Evolutionary conservation across 176 grass and related monocot genomes (phyloP).

Genomic region (Bolboschoenus planiculmis): DNA sequence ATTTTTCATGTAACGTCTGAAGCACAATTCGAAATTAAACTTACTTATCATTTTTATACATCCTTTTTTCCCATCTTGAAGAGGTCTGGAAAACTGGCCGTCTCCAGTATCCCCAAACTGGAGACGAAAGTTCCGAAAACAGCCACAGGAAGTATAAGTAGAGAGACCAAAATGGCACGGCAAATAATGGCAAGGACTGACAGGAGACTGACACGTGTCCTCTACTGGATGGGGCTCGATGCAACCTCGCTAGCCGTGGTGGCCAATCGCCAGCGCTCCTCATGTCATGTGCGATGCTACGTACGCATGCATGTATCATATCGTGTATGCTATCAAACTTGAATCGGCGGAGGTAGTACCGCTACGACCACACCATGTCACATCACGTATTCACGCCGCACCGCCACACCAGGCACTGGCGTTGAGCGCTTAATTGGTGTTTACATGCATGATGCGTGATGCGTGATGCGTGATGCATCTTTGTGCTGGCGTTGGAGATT

Average conservation of each 20-base stretch:
- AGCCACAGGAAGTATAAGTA: neutral
- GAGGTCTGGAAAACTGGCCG: neutral
- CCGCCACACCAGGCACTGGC: too few relatives aligned
- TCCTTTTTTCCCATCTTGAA: neutral
- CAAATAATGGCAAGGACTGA: neutral
- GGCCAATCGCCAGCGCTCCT: too few relatives aligned
- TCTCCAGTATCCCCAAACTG: neutral
- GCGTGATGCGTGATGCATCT: too few relatives aligned
- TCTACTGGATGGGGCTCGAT: neutral
- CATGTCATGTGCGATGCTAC: too few relatives aligned
- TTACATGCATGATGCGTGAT: too few relatives aligned
- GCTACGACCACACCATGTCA: too few relatives aligned
- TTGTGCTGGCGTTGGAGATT: too few relatives aligned
- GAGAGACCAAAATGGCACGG: neutral
- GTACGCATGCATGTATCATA: too few relatives aligned
- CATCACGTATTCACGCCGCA: too few relatives aligned
- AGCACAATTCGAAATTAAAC: neutral
- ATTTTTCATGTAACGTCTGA: neutral
- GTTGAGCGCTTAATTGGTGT: too few relatives aligned
- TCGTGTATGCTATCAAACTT: too few relatives aligned
- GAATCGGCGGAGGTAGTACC: neutral
- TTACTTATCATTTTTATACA: neutral
- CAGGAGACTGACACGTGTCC: neutral
- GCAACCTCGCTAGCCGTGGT: neutral
- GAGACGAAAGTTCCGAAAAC: neutral